These are phyloP conservation scores for Chlamydomonas schloesseri DNA, from an alignment of 139 green algal species.

Conservation along the genomic window DNA sequence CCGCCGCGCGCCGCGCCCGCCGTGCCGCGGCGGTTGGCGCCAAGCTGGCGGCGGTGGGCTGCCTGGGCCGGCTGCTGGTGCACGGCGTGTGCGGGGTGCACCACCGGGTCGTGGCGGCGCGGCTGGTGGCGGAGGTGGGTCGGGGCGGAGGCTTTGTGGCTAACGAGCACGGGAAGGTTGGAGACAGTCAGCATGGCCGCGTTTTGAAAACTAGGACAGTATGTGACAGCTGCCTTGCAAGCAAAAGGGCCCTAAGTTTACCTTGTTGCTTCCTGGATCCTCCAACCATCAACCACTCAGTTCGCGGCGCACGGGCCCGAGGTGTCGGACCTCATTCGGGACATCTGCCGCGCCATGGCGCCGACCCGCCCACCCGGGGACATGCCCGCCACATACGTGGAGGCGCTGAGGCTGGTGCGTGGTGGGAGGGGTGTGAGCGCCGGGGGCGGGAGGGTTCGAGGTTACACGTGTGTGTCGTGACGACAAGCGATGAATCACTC, in stretches of 20 bases:
- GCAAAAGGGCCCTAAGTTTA: no score
- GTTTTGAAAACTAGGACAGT: no score
- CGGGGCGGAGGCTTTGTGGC: no score
- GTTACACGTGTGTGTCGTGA: no score
- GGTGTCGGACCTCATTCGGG: conserved; percentile 34
- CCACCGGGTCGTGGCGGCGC: neutral
- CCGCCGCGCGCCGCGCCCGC: neutral
- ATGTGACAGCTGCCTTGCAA: no score
- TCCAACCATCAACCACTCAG: neutral
- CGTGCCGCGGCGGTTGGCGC: neutral
- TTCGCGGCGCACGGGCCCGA: conserved; percentile 28
- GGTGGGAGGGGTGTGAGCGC: no score
- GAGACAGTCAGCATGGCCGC: no score
- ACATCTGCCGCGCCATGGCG: conserved; percentile 27
- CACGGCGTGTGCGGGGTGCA: conserved; percentile 17
- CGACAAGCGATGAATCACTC: no score
- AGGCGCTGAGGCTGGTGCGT: conserved; percentile 4
- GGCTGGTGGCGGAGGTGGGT: conserved; percentile 25
- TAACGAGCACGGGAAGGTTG: no score
- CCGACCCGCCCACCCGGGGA: conserved; percentile 20
- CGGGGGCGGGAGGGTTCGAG: no score
- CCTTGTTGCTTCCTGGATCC: no score
- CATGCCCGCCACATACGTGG: conserved; percentile 22
- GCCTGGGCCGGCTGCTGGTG: conserved; percentile 33
- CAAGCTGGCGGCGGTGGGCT: conserved; percentile 33